phyloP scores from a whole-genome alignment of 2,329 filamentous ascomycete species.

The Ophiostoma himal-ulmi region DNA sequence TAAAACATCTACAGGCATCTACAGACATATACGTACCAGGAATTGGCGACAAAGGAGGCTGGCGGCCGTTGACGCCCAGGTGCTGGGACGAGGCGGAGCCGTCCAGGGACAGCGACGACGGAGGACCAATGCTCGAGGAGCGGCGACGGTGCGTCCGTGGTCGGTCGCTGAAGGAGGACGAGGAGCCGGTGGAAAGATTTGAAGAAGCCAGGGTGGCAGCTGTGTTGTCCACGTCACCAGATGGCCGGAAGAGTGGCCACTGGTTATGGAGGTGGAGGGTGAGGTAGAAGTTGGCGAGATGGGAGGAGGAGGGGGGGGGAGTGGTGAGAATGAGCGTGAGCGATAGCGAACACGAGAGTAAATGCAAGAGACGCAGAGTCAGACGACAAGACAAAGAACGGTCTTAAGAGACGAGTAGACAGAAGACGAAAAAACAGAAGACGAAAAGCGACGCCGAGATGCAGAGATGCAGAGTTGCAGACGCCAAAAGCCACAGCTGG shows the following conservation, averaged over 20 bases:
- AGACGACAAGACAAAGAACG: not conserved
- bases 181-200: slow-evolving; percentile 43
- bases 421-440: not conserved
- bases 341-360: not conserved
- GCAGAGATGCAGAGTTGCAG: too few species aligned
- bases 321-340: not conserved
- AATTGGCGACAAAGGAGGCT: slow-evolving; percentile 46
- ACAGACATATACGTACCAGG: slow-evolving; percentile 42
- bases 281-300: not conserved
- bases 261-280: slow-evolving; percentile 21
- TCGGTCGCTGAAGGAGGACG: slow-evolving; percentile 50
- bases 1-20: not conserved
- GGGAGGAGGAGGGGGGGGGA: slow-evolving; percentile 7
- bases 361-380: not conserved
- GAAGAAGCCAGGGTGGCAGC: slow-evolving; percentile 47
- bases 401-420: not conserved
- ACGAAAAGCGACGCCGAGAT: not conserved
- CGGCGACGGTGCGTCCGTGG: slow-evolving; percentile 45
- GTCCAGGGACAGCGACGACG: slow-evolving; percentile 33
- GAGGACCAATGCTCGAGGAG: slow-evolving; percentile 26
- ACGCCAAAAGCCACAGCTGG: not conserved
- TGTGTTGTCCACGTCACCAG: slow-evolving; percentile 28
- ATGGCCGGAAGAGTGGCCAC: slow-evolving; percentile 27
- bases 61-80: slow-evolving; percentile 38
- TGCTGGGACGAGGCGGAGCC: slow-evolving; percentile 32